These are phyloP conservation scores for Aspergillus nanangensis DNA, from an alignment of 495 filamentous ascomycete genomes.

Conservation along the genomic window DNA sequence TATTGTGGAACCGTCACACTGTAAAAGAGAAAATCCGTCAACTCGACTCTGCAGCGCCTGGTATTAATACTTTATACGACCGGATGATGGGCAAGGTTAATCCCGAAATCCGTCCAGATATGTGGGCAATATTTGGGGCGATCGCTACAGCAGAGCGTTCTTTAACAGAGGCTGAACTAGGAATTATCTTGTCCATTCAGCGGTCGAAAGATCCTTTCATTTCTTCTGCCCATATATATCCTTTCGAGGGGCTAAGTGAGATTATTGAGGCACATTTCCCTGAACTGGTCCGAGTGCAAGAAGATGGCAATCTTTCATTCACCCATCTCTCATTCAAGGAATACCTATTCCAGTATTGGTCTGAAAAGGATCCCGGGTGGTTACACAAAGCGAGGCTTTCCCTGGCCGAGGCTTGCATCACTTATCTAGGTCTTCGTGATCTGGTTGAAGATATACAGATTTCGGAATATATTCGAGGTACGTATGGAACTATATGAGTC, in stretches of 20 bases:
- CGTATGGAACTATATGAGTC: no score
- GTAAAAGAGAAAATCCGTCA: neutral
- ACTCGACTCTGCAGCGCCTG: neutral
- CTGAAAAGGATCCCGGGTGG: neutral
- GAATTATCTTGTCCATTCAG: neutral
- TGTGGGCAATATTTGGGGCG: neutral
- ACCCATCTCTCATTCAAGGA: neutral
- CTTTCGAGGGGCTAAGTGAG: neutral
- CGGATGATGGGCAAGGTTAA: neutral
- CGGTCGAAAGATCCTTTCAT: neutral
- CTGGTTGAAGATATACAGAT: no score
- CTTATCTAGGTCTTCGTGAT: neutral
- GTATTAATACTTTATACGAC: neutral
- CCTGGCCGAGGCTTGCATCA: neutral
- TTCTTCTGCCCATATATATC: neutral
- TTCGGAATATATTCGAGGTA: no score
- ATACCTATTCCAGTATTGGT: neutral
- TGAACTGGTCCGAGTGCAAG: neutral
- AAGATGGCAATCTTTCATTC: neutral
- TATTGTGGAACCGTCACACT: neutral
- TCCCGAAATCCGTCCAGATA: neutral
- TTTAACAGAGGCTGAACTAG: neutral
- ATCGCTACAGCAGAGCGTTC: neutral
- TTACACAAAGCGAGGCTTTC: neutral
- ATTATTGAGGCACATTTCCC: neutral